Conservation (phyloP, 306 rosid genomes). For the Dryas alaskensis region DNA sequence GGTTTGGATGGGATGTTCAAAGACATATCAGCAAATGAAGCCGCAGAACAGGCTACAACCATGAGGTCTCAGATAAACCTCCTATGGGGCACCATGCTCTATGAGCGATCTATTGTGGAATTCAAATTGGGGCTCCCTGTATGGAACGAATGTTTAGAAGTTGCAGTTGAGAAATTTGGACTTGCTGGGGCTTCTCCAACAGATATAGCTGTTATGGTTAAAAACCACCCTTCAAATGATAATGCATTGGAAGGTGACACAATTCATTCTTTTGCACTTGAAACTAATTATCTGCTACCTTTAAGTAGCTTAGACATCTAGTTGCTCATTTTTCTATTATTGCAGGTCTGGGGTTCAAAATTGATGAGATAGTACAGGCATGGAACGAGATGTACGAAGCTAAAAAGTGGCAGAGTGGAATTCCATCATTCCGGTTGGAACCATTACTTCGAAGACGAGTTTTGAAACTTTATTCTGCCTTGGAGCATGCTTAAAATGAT, state of each 20-base stretch:
- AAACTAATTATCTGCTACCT: slow-evolving; percentile 7
- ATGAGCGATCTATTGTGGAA: slow-evolving; percentile 79
- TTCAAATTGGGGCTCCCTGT: slow-evolving; percentile 62
- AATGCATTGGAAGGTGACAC: slow-evolving; percentile 54
- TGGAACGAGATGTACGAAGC: slow-evolving; percentile 94
- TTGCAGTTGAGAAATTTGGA: slow-evolving; percentile 76
- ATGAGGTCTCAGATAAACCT: slow-evolving; percentile 80
- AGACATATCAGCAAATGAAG: slow-evolving; percentile 50
- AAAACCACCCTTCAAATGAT: slow-evolving; percentile 78
- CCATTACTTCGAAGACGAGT: slow-evolving; percentile 73
- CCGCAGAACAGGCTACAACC: slow-evolving; percentile 49
- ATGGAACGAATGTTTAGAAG: slow-evolving; percentile 75
- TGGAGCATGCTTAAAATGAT: slow-evolving; percentile 47
- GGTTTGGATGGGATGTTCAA: slow-evolving; percentile 45
- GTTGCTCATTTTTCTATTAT: slow-evolving; percentile 8
- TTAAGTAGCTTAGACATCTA: background rate
- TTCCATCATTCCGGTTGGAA: slow-evolving; percentile 82
- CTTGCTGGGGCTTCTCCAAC: slow-evolving; percentile 85
- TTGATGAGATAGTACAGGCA: slow-evolving; percentile 81
- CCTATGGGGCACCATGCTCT: slow-evolving; percentile 86
- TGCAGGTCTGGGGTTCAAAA: slow-evolving; percentile 72
- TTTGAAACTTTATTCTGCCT: slow-evolving; percentile 62
- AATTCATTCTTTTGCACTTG: slow-evolving; percentile 13
- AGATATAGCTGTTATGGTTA: slow-evolving; percentile 72
- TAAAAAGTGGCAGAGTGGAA: slow-evolving; percentile 58